Conservation (phyloP, 352 stramenopile species). For the Phytophthora tubulina region DNA sequence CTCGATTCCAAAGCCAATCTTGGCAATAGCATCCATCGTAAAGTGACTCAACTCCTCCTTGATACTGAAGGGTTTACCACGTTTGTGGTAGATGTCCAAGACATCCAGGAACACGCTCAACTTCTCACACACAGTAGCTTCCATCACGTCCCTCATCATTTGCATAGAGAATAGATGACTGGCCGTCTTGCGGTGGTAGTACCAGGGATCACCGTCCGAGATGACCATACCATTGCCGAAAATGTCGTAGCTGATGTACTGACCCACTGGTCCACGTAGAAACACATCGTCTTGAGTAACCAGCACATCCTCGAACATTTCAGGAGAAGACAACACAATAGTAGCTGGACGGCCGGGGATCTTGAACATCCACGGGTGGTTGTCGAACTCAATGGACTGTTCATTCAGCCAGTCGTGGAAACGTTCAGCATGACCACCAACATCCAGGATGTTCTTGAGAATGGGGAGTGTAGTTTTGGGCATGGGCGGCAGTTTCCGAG, state of each 20-base stretch:
- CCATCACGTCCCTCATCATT: conserved; percentile 60
- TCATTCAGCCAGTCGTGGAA: conserved; percentile 66
- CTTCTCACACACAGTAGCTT: conserved; percentile 45
- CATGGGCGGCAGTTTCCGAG: background rate
- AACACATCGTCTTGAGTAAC: conserved; percentile 75
- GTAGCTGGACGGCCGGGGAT: conserved; percentile 44
- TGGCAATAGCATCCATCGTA: conserved; percentile 70
- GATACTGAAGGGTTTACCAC: conserved; percentile 39
- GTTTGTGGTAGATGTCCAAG: conserved; percentile 28
- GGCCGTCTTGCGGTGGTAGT: conserved; percentile 76
- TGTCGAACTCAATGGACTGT: conserved; percentile 47
- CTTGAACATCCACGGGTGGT: conserved; percentile 50
- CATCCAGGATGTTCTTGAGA: conserved; percentile 54
- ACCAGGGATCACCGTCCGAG: conserved; percentile 54
- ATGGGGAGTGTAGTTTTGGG: conserved; percentile 17
- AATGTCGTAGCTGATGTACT: conserved; percentile 53
- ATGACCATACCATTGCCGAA: conserved; percentile 68
- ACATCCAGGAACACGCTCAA: conserved; percentile 37
- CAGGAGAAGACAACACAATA: conserved; percentile 50
- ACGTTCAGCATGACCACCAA: conserved; percentile 39
- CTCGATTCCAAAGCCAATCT: conserved; percentile 63
- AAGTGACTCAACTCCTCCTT: conserved; percentile 63
- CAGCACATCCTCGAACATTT: conserved; percentile 59
- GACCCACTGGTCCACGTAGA: conserved; percentile 51
- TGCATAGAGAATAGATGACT: conserved; percentile 86